Conservation (phyloP, 2,329 filamentous ascomycete genomes). For the Onygenales sp. region DNA sequence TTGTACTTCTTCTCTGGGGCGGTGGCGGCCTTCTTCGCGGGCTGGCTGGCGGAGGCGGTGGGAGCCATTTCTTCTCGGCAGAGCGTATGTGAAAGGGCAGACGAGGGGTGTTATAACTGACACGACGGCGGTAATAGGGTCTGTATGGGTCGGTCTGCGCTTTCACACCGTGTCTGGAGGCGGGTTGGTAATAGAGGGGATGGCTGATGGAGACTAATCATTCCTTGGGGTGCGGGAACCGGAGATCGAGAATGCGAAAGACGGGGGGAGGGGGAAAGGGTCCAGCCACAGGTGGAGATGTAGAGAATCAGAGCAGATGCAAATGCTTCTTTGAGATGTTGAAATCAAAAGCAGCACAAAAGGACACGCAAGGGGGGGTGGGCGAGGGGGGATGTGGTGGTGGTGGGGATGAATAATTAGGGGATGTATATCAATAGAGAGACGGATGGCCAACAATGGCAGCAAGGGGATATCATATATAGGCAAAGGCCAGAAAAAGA, state of each 20-base stretch:
- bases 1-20: constrained; percentile 98
- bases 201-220: constrained; percentile 33
- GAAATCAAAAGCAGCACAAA: not conserved
- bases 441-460: not conserved
- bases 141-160: constrained; percentile 31
- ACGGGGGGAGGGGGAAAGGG: constrained; percentile 14
- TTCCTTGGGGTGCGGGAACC: constrained; percentile 28
- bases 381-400: no score
- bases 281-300: constrained; percentile 30
- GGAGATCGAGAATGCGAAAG: constrained; percentile 5
- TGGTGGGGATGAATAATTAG: not conserved
- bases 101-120: constrained; percentile 11
- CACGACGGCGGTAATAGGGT: constrained; percentile 15
- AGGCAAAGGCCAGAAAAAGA: constrained; percentile 9
- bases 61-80: constrained; percentile 29
- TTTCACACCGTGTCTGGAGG: constrained; percentile 34
- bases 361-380: not conserved
- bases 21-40: constrained; percentile 70
- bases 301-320: constrained; percentile 11
- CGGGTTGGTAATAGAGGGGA: constrained; percentile 28
- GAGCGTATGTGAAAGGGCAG: constrained; percentile 2
- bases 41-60: constrained; percentile 53
- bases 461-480: constrained; percentile 11
- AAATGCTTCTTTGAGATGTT: not conserved
- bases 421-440: not conserved